Evolutionary conservation across 2,329 filamentous ascomycete genomes (phyloP).

Genomic region (Fusarium miscanthi): DNA sequence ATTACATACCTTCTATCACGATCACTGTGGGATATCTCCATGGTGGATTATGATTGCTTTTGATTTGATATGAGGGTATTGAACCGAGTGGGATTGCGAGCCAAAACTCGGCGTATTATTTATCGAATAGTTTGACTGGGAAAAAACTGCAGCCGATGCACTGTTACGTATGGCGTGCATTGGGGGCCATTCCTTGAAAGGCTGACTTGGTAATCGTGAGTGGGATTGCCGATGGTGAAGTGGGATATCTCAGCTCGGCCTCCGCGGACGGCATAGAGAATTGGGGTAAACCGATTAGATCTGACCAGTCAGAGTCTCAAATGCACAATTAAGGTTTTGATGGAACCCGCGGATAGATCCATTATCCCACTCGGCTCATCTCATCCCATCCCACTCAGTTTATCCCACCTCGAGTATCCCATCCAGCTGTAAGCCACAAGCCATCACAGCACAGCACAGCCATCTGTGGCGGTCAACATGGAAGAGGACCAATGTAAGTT

Average conservation of each 20-base stretch:
- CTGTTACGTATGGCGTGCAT: conserved; percentile 21
- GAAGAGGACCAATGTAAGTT: neutral
- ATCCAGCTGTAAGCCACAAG: neutral
- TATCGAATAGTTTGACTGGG: conserved; percentile 4
- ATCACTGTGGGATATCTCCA: conserved; percentile 40
- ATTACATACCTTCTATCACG: conserved; percentile 15
- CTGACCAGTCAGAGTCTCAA: accelerated
- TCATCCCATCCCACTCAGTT: conserved; percentile 14
- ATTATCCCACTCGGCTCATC: conserved; percentile 25
- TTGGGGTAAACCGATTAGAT: neutral
- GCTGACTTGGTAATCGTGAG: conserved; percentile 41
- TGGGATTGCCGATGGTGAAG: conserved; percentile 32
- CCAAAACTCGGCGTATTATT: neutral
- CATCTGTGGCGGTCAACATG: neutral
- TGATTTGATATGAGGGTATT: conserved; percentile 3
- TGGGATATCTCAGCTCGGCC: conserved; percentile 29
- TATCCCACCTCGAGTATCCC: conserved; percentile 3
- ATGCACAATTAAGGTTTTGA: neutral
- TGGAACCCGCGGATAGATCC: neutral
- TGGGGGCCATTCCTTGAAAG: conserved; percentile 3
- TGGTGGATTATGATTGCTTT: conserved; percentile 24
- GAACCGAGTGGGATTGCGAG: conserved; percentile 33
- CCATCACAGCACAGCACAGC: neutral
- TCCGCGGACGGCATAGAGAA: neutral
- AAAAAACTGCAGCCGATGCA: neutral